Percentiles rank a stretch among this genome's conserved stretches.
phyloP scores from a whole-genome alignment of 768 basidiomycete genomes.

The Boletus tylopilopsis region DNA sequence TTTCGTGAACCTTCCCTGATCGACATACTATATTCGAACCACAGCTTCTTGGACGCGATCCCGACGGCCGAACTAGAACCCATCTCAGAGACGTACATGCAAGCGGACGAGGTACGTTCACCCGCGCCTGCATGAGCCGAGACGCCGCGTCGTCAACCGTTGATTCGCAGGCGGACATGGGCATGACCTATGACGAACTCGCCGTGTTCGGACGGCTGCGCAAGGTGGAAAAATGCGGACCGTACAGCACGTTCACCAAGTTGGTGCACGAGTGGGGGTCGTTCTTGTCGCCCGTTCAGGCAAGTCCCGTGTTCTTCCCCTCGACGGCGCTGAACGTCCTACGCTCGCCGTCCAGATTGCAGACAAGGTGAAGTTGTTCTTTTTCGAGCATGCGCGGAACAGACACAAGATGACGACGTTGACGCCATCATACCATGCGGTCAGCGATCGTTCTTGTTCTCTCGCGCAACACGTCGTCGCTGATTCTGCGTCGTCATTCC shows the following conservation, averaged over 20 bases:
- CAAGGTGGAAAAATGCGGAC: constrained; percentile 96
- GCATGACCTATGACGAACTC: constrained; percentile 98
- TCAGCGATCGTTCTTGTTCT: constrained; percentile 34
- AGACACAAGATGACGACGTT: constrained; percentile 98
- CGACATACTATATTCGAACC: neutral
- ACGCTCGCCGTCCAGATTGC: constrained; percentile 83
- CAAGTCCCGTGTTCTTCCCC: constrained; percentile 30
- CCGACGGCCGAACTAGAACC: constrained; percentile 98
- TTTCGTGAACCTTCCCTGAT: neutral
- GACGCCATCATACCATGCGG: constrained; percentile 92
- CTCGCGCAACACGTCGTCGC: no score
- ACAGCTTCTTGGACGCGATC: constrained; percentile 86
- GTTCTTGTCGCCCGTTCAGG: constrained; percentile 78
- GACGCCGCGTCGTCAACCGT: no score
- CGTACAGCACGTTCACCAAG: constrained; percentile 97
- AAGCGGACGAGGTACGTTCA: constrained; percentile 86
- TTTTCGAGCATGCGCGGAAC: constrained; percentile 94
- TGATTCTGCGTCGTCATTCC: no score
- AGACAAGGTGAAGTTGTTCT: constrained; percentile 95
- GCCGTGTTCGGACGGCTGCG: constrained; percentile 90
- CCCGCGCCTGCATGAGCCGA: no score
- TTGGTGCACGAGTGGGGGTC: constrained; percentile 92
- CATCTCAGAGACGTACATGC: constrained; percentile 89
- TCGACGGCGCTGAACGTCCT: no score
- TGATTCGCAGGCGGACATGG: constrained; percentile 86